A percentile compares a stretch with the other conserved stretches of the same genome.
These are phyloP conservation scores for Agaricales sp. DNA, from an alignment of 1,284 basidiomycete species.

Conservation along the genomic window DNA sequence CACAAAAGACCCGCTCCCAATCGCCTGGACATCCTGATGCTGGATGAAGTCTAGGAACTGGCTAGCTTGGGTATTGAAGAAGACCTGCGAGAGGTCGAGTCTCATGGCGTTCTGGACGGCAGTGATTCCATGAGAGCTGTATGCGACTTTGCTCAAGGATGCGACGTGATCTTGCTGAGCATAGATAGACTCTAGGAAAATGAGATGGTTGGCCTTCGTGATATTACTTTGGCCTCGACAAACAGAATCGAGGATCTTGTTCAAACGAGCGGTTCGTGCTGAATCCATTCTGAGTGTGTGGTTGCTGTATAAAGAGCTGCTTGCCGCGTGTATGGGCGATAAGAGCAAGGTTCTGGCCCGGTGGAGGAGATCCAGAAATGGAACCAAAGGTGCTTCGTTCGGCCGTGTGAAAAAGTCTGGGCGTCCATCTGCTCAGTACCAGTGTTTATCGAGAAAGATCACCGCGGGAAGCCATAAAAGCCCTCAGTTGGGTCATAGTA, in stretches of 20 bases:
- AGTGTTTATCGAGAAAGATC: no score
- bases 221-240: background rate
- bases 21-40: slow-evolving; percentile 22
- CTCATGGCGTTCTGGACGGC: slow-evolving; percentile 35
- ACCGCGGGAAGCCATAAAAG: no score
- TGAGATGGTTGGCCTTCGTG: background rate
- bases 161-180: slow-evolving; percentile 25
- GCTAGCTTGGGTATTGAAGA: slow-evolving; percentile 34
- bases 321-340: no score
- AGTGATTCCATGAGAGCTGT: slow-evolving; percentile 26
- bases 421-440: no score
- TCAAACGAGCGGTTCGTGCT: background rate
- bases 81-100: slow-evolving; percentile 25
- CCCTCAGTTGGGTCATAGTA: no score
- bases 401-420: no score
- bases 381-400: no score
- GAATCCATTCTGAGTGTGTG: background rate
- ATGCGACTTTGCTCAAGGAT: slow-evolving; percentile 31
- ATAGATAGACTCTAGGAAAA: slow-evolving; percentile 40
- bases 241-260: background rate
- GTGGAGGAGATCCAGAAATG: no score
- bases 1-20: slow-evolving; percentile 35
- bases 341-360: no score
- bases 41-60: slow-evolving; percentile 31
- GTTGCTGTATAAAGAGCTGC: no score